Conservation (phyloP, 768 basidiomycete genomes). For the Phylloporus arenicola region DNA sequence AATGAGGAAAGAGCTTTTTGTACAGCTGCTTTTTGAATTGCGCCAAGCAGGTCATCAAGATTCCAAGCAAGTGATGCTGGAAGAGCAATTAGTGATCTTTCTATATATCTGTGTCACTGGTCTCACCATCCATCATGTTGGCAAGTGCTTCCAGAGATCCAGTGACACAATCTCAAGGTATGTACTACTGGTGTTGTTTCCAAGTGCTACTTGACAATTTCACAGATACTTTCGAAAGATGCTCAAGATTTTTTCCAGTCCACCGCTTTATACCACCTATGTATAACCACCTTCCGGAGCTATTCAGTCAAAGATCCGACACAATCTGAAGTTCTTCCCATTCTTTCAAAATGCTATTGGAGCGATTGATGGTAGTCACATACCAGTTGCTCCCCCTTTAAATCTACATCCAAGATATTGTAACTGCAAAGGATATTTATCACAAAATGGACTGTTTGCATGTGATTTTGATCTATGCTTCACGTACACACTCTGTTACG, state of each 20-base stretch:
- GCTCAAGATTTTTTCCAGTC: not conserved
- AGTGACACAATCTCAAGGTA: not conserved
- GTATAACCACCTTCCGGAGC: constrained; percentile 14
- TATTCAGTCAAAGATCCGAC: constrained; percentile 12
- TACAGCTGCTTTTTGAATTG: not conserved
- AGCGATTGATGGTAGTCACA: too few relatives aligned
- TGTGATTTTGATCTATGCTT: constrained; percentile 34
- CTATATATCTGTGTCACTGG: not conserved
- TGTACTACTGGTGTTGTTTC: too few relatives aligned
- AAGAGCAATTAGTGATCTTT: not conserved
- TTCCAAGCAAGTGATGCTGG: not conserved
- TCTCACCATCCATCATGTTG: not conserved
- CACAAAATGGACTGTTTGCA: constrained; percentile 35
- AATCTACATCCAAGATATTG: not conserved
- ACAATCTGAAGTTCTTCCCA: constrained; percentile 28
- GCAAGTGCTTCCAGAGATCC: not conserved
- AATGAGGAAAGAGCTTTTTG: not conserved
- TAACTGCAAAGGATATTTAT: constrained; percentile 22
- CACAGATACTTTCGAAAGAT: not conserved
- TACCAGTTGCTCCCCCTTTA: too few relatives aligned
- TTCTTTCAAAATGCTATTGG: constrained; percentile 31
- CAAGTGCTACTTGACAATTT: too few relatives aligned
- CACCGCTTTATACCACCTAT: too few relatives aligned
- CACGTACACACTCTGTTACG: constrained; percentile 33
- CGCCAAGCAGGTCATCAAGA: not conserved